A percentile compares a stretch with the other conserved stretches of the same genome.
phyloP scores from a whole-genome alignment of 768 basidiomycete species.

The Termitomyces titanicus region DNA sequence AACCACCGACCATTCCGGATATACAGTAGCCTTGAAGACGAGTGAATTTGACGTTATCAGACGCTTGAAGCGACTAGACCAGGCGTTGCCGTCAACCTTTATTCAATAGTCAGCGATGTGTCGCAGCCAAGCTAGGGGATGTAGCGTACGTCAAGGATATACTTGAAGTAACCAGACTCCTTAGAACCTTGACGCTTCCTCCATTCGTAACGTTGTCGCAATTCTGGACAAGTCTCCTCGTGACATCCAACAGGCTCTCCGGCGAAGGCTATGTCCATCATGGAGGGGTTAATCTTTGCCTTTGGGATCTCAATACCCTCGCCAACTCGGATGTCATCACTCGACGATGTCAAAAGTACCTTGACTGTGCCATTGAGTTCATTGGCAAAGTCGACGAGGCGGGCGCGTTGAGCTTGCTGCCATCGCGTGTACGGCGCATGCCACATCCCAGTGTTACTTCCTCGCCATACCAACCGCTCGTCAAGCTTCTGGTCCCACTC shows the following conservation, averaged over 20 bases:
- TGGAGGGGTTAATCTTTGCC: slow-evolving; percentile 35
- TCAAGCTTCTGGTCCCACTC: slow-evolving; percentile 55
- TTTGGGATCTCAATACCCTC: slow-evolving; percentile 22
- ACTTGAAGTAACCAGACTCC: slow-evolving; percentile 48
- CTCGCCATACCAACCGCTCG: slow-evolving; percentile 56
- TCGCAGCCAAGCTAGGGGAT: not conserved
- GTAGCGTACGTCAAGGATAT: slow-evolving; percentile 39
- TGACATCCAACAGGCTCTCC: slow-evolving; percentile 38
- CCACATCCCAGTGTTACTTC: slow-evolving; percentile 56
- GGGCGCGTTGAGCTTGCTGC: slow-evolving; percentile 36
- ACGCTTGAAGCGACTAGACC: slow-evolving; percentile 57
- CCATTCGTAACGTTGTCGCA: slow-evolving; percentile 43
- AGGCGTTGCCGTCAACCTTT: slow-evolving; percentile 50
- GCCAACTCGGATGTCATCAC: slow-evolving; percentile 23
- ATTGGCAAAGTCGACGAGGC: slow-evolving; percentile 36
- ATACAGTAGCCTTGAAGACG: slow-evolving; percentile 58
- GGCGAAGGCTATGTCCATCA: slow-evolving; percentile 51
- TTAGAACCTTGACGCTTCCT: slow-evolving; percentile 29
- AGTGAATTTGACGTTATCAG: slow-evolving; percentile 52
- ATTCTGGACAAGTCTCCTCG: slow-evolving; percentile 30
- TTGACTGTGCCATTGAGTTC: slow-evolving; percentile 25
- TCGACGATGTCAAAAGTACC: slow-evolving; percentile 24
- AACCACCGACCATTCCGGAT: slow-evolving; percentile 49
- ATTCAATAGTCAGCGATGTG: not conserved
- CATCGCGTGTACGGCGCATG: slow-evolving; percentile 33